Conservation (phyloP, 352 stramenopile genomes). For the Elongisporangium prolatum region DNA sequence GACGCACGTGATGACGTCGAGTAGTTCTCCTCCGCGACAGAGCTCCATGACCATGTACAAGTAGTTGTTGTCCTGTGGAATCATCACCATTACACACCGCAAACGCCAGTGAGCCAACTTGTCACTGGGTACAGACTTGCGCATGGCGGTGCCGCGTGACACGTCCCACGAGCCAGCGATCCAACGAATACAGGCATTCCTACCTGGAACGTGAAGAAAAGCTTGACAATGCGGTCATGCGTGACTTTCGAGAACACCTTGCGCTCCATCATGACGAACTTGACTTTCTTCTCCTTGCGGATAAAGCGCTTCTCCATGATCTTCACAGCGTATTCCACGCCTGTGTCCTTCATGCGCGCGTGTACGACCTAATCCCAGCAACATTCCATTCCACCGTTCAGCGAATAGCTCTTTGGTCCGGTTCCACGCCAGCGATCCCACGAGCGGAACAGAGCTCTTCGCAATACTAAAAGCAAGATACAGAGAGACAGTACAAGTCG, state of each 20-base stretch:
- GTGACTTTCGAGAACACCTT: constrained; percentile 88
- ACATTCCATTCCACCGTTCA: neutral
- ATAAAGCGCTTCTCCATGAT: constrained; percentile 92
- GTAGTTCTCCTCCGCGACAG: constrained; percentile 77
- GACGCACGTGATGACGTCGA: constrained; percentile 83
- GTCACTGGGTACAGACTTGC: neutral
- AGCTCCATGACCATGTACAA: constrained; percentile 92
- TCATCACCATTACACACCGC: neutral
- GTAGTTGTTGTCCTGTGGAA: constrained; percentile 66
- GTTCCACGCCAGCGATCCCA: too few relatives aligned
- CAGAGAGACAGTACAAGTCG: constrained; percentile 1
- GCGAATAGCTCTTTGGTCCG: neutral
- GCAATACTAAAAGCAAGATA: constrained; percentile 1
- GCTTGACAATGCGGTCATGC: constrained; percentile 86
- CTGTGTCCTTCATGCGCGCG: constrained; percentile 85
- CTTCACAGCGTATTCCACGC: constrained; percentile 87
- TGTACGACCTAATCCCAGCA: constrained; percentile 55
- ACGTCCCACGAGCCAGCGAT: neutral
- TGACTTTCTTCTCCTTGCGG: constrained; percentile 89
- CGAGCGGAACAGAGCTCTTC: neutral
- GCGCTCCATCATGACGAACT: constrained; percentile 90
- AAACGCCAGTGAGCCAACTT: constrained; percentile 1
- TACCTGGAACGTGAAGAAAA: constrained; percentile 90
- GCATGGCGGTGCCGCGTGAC: neutral
- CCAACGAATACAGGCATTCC: constrained; percentile 3